Evolutionary conservation across 225 moss, liverwort and hornwort genomes (phyloP).

Genomic region (Physcomitrium patens): DNA sequence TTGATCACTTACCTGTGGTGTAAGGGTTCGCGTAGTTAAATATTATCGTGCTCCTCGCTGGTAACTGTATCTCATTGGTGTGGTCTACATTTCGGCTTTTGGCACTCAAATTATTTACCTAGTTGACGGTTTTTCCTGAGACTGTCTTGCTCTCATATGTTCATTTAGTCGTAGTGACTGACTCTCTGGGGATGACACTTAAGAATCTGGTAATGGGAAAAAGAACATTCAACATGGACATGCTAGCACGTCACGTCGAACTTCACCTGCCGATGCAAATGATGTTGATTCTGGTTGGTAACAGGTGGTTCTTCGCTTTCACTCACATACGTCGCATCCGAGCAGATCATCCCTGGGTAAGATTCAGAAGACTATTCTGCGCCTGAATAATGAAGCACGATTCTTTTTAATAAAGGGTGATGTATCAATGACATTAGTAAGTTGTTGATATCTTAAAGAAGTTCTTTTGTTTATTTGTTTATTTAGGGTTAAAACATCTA

Average conservation of each 20-base stretch:
- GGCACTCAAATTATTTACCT: neutral
- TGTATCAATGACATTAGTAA: neutral
- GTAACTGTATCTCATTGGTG: neutral
- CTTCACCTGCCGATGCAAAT: constrained; percentile 7
- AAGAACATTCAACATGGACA: neutral
- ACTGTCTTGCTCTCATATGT: neutral
- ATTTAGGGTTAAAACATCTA: neutral
- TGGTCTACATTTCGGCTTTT: neutral
- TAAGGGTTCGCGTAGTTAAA: constrained; percentile 1
- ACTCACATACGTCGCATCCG: constrained; percentile 90
- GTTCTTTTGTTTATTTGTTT: neutral
- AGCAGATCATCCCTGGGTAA: constrained; percentile 93
- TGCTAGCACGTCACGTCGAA: neutral
- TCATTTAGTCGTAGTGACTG: neutral
- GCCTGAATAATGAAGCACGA: neutral
- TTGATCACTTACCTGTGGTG: neutral
- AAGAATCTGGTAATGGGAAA: neutral
- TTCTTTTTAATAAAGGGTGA: neutral
- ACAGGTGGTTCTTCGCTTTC: constrained; percentile 83
- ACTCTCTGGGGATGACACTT: neutral
- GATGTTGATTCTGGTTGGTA: constrained; percentile 21
- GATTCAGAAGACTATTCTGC: constrained; percentile 1
- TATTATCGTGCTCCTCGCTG: constrained; percentile 1
- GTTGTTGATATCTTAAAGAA: neutral
- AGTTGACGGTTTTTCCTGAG: neutral